Percentiles rank a stretch among this genome's conserved stretches.
Evolutionary conservation across 306 rosid genomes (phyloP).

Genomic region (Cicer pinnatifidum): DNA sequence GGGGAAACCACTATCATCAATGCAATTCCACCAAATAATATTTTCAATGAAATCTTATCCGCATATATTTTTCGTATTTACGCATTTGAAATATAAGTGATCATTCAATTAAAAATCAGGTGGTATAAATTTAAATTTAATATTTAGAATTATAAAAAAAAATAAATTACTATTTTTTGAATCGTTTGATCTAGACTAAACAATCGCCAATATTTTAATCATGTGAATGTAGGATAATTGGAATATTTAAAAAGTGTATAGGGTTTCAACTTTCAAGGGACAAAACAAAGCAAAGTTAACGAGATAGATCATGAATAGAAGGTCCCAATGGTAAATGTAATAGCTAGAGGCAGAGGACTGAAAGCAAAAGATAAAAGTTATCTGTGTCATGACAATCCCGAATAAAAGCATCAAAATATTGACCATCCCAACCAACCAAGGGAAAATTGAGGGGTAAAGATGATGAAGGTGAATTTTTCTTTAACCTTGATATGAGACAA

Average conservation of each 20-base stretch:
- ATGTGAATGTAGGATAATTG: no score
- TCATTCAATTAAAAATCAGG: no score
- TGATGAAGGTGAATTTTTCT: slow-evolving; percentile 26
- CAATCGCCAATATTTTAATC: no score
- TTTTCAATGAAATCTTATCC: slow-evolving; percentile 34
- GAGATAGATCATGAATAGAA: slow-evolving; percentile 37
- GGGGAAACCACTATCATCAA: slow-evolving; percentile 13
- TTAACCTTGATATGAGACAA: slow-evolving; percentile 45
- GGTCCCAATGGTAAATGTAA: slow-evolving; percentile 41
- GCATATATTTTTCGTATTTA: background rate
- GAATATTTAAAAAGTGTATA: no score
- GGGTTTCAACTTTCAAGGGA: slow-evolving; percentile 27
- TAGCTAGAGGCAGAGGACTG: slow-evolving; percentile 3
- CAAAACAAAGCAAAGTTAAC: slow-evolving; percentile 42
- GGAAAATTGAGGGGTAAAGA: slow-evolving; percentile 18
- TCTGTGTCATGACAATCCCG: slow-evolving; percentile 41
- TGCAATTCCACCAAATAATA: slow-evolving; percentile 16
- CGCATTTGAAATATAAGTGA: no score
- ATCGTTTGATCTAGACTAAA: no score
- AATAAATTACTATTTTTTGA: no score
- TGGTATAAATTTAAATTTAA: no score
- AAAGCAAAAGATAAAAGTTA: slow-evolving; percentile 53
- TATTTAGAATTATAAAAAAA: no score
- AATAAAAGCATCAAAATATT: slow-evolving; percentile 50
- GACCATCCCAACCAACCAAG: slow-evolving; percentile 30